Conservation (phyloP, 306 rosid species). For the Inga leiocalycina region DNA sequence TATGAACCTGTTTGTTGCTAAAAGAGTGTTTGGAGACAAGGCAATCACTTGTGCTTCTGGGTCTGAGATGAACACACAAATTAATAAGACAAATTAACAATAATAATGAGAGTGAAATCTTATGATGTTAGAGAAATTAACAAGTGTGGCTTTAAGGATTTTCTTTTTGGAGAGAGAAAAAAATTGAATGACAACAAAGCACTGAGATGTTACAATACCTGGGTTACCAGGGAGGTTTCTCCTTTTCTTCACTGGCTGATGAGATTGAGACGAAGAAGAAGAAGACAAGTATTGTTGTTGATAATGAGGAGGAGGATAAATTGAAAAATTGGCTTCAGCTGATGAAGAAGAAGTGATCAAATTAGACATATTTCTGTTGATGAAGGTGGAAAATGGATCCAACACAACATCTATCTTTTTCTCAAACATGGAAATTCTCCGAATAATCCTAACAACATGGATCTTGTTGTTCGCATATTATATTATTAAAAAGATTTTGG, state of each 20-base stretch:
- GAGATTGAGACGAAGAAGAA: conserved; percentile 41
- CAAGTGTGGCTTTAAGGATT: not conserved
- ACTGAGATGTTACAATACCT: conserved; percentile 42
- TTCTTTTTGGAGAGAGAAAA: not conserved
- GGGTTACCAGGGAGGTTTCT: conserved; percentile 99
- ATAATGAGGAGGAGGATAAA: conserved; percentile 43
- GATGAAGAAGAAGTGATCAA: conserved; percentile 62
- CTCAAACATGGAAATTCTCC: conserved; percentile 15
- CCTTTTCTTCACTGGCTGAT: conserved; percentile 69
- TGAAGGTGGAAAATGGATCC: conserved; percentile 49
- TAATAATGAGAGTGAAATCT: not conserved
- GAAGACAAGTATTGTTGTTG: conserved; percentile 45
- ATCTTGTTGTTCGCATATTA: conserved; percentile 49
- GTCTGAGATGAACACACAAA: conserved; percentile 44
- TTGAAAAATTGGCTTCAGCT: conserved; percentile 78
- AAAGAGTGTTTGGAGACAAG: conserved; percentile 78
- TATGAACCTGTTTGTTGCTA: conserved; percentile 82
- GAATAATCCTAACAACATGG: conserved; percentile 31
- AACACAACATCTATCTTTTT: conserved; percentile 52
- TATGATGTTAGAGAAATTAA: not conserved
- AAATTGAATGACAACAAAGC: not conserved
- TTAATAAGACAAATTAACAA: not conserved
- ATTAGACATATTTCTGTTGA: conserved; percentile 75
- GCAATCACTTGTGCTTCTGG: conserved; percentile 95
- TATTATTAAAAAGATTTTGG: conserved; percentile 20